Conservation (phyloP, 2,329 filamentous ascomycete genomes). For the Pyricularia pennisetigena region DNA sequence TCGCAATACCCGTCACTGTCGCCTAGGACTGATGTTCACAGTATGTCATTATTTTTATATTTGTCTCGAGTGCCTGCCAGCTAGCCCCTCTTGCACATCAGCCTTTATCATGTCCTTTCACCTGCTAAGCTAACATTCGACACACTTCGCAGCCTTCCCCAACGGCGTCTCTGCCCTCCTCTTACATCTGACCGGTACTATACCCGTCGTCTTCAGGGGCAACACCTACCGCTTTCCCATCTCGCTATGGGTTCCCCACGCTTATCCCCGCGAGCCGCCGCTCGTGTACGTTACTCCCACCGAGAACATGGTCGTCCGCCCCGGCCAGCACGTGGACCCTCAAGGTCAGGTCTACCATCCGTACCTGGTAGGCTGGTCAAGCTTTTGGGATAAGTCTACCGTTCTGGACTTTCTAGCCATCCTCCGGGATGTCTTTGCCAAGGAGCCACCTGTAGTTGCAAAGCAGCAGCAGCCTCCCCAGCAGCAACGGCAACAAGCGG, state of each 20-base stretch:
- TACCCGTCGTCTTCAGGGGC: conserved; percentile 87
- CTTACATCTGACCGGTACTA: conserved; percentile 73
- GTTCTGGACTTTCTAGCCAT: conserved; percentile 75
- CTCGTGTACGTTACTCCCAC: conserved; percentile 84
- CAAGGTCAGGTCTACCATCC: conserved; percentile 94
- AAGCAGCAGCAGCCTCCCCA: conserved; percentile 33
- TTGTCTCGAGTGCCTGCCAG: not conserved
- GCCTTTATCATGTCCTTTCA: conserved; percentile 11
- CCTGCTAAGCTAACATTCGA: conserved; percentile 5
- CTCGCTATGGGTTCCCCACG: conserved; percentile 85
- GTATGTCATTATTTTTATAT: conserved; percentile 36
- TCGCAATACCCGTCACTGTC: conserved; percentile 70
- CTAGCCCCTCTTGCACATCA: too few relatives aligned
- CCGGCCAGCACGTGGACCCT: conserved; percentile 88
- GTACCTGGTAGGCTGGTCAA: conserved; percentile 81
- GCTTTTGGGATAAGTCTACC: conserved; percentile 86
- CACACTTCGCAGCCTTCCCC: conserved; percentile 58
- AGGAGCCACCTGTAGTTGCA: conserved; percentile 86
- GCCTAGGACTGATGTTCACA: conserved; percentile 90
- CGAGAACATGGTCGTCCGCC: conserved; percentile 78
- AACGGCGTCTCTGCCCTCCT: conserved; percentile 81
- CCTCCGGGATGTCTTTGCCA: conserved; percentile 79
- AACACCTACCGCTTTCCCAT: conserved; percentile 85
- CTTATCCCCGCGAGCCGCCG: conserved; percentile 78
- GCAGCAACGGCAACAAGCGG: conserved; percentile 12